Base-by-base conservation (phyloP, 2,329 filamentous ascomycete genomes). In the Colletotrichum euphorbiae region DNA sequence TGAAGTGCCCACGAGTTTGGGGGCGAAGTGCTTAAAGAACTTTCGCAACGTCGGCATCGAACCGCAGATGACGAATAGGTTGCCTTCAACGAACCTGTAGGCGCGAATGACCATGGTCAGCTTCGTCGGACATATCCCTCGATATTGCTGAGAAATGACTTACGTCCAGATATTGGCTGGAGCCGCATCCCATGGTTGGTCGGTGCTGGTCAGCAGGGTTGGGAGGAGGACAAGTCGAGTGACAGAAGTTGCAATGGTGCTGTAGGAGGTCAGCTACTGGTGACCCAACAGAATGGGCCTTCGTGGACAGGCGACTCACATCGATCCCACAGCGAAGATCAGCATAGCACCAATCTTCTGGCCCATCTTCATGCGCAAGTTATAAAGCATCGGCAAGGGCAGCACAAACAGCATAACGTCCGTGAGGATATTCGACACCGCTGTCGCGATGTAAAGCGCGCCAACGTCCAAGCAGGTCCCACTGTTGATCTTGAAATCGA, bases 401-500 rank as follows among this genome's bases (percentile, higher is more conserved):
- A 87, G 70, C 1, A 79, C 69, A 52, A 84, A 83, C 15, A 84
- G 78, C 6, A 85, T 70, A 6, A 86, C 57, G 69, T 86, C 83
- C 5, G 82, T 83, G 15, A 79, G 56, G 51, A 86, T 83, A 63
- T 85, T 85, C 12, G 82, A 75, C 3, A 79, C 80, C 0, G 83
- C 82, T 7, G 84, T 84, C 33, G 80, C 78, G 19, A 86, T 80
- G 71, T 85, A 85, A 24, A 86, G 79, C 1, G 79, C 75, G 12
- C 82, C 78, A n/a, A 80, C 78, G 55, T 83, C 75, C 48, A 87
- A 76, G 62, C 84, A 87, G 21, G 48, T 74, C 68, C 69, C 82
- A 66, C 48, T 75, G 38, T 66, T 70, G 6, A 77, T 71, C 1
- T 62, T 71, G 0, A 75, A 57, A 28, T 80, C 74, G 72, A 76